Evolutionary conservation across 371 early-diverging fungal genomes (phyloP).

Genomic region (Syncephalis plumigaleata): DNA sequence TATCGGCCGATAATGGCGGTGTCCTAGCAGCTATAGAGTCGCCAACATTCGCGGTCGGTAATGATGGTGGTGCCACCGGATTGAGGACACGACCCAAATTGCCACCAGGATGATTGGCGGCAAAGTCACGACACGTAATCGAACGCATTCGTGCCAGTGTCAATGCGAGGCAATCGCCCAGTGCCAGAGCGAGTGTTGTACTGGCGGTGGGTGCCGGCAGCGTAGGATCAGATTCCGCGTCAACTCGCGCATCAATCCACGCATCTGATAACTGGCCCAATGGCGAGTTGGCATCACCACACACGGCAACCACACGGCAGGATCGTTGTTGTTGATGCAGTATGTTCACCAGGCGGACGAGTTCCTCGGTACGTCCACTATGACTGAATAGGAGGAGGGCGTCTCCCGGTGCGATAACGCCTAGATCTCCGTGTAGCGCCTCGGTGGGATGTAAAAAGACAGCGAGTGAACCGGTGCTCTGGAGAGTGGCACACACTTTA

Average conservation of each 20-base stretch:
- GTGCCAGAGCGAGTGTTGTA: constrained; percentile 33
- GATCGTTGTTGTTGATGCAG: constrained; percentile 21
- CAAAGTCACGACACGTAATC: constrained; percentile 32
- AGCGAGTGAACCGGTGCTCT: constrained; percentile 33
- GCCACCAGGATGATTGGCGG: constrained; percentile 43
- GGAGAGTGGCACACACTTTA: constrained; percentile 43
- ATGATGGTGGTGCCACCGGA: too few relatives aligned
- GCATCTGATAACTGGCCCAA: constrained; percentile 30
- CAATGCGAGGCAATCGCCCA: constrained; percentile 39
- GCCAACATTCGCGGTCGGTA: too few relatives aligned
- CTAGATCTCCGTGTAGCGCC: constrained; percentile 45
- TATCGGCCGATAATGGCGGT: too few relatives aligned
- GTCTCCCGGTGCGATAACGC: constrained; percentile 25
- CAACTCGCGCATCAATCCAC: constrained; percentile 35
- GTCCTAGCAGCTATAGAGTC: too few relatives aligned
- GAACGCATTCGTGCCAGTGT: constrained; percentile 23
- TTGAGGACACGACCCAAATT: constrained; percentile 18
- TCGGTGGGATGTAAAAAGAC: constrained; percentile 40
- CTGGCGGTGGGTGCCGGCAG: constrained; percentile 42
- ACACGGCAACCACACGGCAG: constrained; percentile 30
- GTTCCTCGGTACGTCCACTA: constrained; percentile 41
- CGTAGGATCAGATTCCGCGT: constrained; percentile 19
- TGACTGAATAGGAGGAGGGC: constrained; percentile 36
- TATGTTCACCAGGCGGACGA: constrained; percentile 14
- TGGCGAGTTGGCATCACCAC: constrained; percentile 25